Evolutionary conservation across 257 asterid species (phyloP).

Genomic region (Solanum sitiens): DNA sequence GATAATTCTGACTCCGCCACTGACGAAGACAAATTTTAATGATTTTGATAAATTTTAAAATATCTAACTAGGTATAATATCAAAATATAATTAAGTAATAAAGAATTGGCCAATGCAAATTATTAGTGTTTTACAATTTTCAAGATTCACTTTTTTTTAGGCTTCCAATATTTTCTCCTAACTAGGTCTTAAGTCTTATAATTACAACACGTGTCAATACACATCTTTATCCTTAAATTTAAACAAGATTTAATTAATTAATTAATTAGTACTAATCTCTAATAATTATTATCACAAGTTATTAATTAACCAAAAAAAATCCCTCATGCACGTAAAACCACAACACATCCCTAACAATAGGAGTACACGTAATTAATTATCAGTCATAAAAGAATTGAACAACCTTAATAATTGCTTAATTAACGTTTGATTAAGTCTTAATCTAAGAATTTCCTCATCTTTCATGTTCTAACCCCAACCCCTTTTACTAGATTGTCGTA

Average conservation of each 20-base stretch:
- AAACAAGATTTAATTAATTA: neutral
- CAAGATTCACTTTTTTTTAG: neutral
- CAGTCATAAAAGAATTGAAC: neutral
- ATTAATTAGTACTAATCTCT: neutral
- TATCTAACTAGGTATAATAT: too few species aligned
- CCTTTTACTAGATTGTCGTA: neutral
- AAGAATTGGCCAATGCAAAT: too few species aligned
- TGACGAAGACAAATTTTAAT: too few species aligned
- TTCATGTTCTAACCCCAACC: neutral
- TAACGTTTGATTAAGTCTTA: neutral
- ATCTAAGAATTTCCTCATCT: neutral
- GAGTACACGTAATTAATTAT: neutral
- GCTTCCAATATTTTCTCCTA: neutral
- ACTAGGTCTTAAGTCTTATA: neutral
- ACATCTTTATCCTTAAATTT: neutral
- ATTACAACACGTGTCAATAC: neutral
- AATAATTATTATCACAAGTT: neutral
- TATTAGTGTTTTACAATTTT: neutral
- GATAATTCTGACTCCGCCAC: too few species aligned
- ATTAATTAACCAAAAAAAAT: neutral
- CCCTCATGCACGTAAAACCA: slow-evolving; percentile 2
- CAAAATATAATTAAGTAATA: too few species aligned
- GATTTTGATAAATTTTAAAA: too few species aligned
- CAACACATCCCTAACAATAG: slow-evolving; percentile 1
- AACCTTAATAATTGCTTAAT: neutral